phyloP scores from a whole-genome alignment of 441 rosid species.

The Pelargonium myrrhifolium region DNA sequence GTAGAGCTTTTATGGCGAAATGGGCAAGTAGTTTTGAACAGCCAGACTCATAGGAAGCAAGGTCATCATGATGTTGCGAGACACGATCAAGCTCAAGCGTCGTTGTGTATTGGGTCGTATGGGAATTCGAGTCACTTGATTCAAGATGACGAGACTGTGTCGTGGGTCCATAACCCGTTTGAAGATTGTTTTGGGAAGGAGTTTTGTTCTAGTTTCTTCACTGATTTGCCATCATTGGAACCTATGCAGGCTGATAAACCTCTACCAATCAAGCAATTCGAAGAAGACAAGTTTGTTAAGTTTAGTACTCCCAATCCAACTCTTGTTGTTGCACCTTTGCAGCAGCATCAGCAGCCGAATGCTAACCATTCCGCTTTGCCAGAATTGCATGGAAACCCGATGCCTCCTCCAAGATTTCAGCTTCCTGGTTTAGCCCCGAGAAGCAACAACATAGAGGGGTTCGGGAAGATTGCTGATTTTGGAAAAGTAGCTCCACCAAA shows the following conservation, averaged over 20 bases:
- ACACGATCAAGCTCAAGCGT: slow-evolving; percentile 21
- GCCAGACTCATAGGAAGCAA: slow-evolving; percentile 45
- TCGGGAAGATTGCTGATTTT: background rate
- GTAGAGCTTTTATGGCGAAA: slow-evolving; percentile 62
- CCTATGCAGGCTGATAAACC: slow-evolving; percentile 19
- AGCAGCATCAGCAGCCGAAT: slow-evolving; percentile 17
- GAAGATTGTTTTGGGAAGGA: slow-evolving; percentile 53
- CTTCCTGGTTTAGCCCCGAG: slow-evolving; percentile 26
- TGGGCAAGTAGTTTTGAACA: slow-evolving; percentile 57
- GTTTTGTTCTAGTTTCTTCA: slow-evolving; percentile 44
- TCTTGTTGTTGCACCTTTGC: slow-evolving; percentile 3
- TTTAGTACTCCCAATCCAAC: slow-evolving; percentile 14
- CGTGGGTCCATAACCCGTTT: slow-evolving; percentile 57
- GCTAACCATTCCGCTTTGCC: slow-evolving; percentile 15
- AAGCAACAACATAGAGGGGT: slow-evolving; percentile 14
- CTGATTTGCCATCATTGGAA: slow-evolving; percentile 25
- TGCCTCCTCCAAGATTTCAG: slow-evolving; percentile 50
- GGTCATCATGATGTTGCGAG: slow-evolving; percentile 12
- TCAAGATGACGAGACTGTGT: slow-evolving; percentile 47
- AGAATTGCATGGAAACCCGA: slow-evolving; percentile 23
- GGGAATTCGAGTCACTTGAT: slow-evolving; percentile 33
- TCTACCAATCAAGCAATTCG: slow-evolving; percentile 14
- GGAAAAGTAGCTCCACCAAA: background rate
- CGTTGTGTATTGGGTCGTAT: slow-evolving; percentile 20
- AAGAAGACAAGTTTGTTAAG: slow-evolving; percentile 21